Evolutionary conservation across 192 early-diverging fungal species (phyloP), one percentile per base, ranked within the genome.

Genomic region (Linnemannia hyalina): DNA sequence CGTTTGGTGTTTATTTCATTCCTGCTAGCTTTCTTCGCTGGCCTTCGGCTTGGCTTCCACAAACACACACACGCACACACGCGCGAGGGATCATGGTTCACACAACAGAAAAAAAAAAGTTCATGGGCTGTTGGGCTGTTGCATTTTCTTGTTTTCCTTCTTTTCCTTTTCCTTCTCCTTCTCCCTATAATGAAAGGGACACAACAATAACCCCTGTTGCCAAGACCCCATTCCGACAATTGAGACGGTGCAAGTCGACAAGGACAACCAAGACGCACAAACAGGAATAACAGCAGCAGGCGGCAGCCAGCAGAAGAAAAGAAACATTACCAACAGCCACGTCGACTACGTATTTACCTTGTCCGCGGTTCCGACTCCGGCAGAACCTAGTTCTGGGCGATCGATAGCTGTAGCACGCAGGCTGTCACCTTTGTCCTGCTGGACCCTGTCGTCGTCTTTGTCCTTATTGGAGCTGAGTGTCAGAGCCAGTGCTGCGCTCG

Each of bases 61-160:
- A 46, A 3, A 11, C 44, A 52, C 4, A 52, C 18, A 52, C 49
- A 52, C 49, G 20, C 16, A 52, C 49, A 22, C 49, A 52, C 49
- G 4, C 49, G 11, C 60, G 60, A 65, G 60, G 60, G 29, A 65
- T 32, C 60, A 65, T 29, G 29, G 60, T 29, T 15, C 60, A 35
- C 10, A 65, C 49, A 52, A 22, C 2, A 65, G 29, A 65, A 65
- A 65, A 65, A 63, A 10, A 65, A 65, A 10, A 65, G 40, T 60
- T 54, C n/a, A 35, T 76, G 75, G 75, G 75, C 75, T 76, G 54
- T 76, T 76, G 75, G 75, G 75, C 75, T 77, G 68, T 77, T 35
- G 63, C 23, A 10, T 65, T 36, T 55, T 42, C 26, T 1, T n/a
- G 20, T 75, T 15, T 38, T 46, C 9, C 57, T 40, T 63, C 60